Percentiles rank a stretch among this genome's conserved stretches.
phyloP scores from a whole-genome alignment of 306 rosid genomes.

The Cucurbita pepo region DNA sequence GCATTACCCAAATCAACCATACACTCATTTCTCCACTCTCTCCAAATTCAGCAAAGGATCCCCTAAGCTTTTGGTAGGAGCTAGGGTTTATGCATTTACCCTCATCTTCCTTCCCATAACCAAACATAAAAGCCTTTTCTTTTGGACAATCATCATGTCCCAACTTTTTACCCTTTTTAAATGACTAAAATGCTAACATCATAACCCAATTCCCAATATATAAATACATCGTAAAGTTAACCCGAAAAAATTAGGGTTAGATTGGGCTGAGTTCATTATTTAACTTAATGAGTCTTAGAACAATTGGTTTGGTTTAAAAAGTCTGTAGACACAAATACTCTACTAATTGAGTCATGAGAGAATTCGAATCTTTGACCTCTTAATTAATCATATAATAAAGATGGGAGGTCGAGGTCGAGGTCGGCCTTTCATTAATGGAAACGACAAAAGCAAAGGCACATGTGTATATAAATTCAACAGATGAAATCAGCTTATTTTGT shows the following conservation, averaged over 20 bases:
- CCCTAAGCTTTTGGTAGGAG: neutral
- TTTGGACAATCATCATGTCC: neutral
- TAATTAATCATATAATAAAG: neutral
- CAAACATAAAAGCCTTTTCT: neutral
- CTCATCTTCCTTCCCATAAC: neutral
- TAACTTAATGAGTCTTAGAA: no score
- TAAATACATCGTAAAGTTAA: no score
- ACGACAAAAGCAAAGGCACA: neutral
- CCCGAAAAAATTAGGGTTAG: no score
- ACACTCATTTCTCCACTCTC: neutral
- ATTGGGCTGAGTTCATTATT: no score
- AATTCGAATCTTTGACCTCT: no score
- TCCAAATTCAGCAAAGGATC: neutral
- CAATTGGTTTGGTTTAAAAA: no score
- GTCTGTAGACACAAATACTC: no score
- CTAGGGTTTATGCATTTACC: neutral
- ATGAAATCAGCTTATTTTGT: neutral
- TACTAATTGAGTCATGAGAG: no score
- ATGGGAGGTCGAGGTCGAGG: neutral
- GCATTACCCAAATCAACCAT: neutral
- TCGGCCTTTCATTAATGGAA: conserved; percentile 3
- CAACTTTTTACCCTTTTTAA: no score
- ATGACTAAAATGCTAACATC: no score
- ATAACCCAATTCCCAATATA: no score
- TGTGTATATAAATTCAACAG: neutral